These are phyloP conservation scores for Cordyceps fumosorosea DNA, from an alignment of 2,329 filamentous ascomycete species.

Conservation along the genomic window DNA sequence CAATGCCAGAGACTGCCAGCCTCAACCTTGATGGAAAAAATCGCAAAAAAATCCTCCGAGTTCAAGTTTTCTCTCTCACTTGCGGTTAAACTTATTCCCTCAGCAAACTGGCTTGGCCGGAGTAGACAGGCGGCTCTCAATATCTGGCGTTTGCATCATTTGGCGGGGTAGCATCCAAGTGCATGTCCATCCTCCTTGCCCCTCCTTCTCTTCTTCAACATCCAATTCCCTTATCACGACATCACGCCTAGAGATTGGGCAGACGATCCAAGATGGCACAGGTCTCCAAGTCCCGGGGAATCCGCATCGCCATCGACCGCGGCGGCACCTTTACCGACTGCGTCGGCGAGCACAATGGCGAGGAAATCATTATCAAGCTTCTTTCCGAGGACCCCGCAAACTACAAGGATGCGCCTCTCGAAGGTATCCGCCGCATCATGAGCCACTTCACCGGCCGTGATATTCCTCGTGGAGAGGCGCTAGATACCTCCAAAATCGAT, in stretches of 20 bases:
- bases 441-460: constrained; percentile 67
- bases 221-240: background rate
- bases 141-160: background rate
- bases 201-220: background rate
- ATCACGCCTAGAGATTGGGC: background rate
- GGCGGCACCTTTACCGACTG: constrained; percentile 93
- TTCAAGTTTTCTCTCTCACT: no score
- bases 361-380: constrained; percentile 80
- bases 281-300: constrained; percentile 43
- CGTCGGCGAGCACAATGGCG: constrained; percentile 71
- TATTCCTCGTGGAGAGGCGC: constrained; percentile 69
- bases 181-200: background rate
- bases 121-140: no score
- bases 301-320: constrained; percentile 70
- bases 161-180: background rate
- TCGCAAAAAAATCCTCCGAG: background rate
- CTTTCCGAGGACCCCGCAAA: constrained; percentile 86
- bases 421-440: constrained; percentile 83
- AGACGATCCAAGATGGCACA: constrained; percentile 27
- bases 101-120: no score
- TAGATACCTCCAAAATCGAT: constrained; percentile 79
- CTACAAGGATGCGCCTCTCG: constrained; percentile 84
- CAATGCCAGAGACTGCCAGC: background rate
- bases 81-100: no score
- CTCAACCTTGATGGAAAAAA: background rate